Evolutionary conservation across 257 asterid genomes (phyloP).

Genomic region (Salvia miltiorrhiza): DNA sequence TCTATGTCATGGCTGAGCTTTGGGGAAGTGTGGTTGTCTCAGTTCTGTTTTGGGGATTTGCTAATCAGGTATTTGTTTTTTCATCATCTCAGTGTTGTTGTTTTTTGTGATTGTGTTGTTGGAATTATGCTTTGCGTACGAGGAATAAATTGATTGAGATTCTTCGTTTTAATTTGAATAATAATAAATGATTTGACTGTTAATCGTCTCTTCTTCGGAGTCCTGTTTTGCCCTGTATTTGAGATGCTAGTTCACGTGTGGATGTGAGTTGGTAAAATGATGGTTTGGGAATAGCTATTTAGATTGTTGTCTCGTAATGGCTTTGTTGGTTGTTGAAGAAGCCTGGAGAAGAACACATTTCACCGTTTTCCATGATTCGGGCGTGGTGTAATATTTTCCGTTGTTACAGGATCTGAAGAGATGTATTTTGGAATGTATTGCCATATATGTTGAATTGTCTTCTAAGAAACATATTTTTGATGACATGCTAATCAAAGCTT

Average conservation of each 20-base stretch:
- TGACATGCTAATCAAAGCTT: background rate
- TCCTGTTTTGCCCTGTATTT: slow-evolving; percentile 9
- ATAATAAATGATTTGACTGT: background rate
- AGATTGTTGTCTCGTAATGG: slow-evolving; percentile 1
- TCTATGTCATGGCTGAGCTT: slow-evolving; percentile 99
- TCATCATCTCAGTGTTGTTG: slow-evolving; percentile 13
- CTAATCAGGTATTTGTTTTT: slow-evolving; percentile 78
- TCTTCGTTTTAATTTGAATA: background rate
- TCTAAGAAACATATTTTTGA: background rate
- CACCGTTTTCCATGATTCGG: background rate
- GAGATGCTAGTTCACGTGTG: background rate
- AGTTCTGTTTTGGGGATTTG: slow-evolving; percentile 97
- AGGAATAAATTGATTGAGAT: background rate
- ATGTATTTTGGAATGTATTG: background rate
- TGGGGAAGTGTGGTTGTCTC: slow-evolving; percentile 99
- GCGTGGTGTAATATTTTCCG: background rate
- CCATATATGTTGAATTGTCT: background rate
- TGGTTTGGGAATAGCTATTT: background rate
- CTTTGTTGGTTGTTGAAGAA: background rate
- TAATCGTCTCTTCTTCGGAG: background rate
- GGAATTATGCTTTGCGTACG: background rate
- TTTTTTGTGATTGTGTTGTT: background rate
- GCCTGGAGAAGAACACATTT: background rate
- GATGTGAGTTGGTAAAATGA: background rate
- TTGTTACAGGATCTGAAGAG: background rate